Evolutionary conservation across 2,329 filamentous ascomycete genomes (phyloP), one percentile per base, ranked within the genome.

Genomic region (Epichloe gansuensis): DNA sequence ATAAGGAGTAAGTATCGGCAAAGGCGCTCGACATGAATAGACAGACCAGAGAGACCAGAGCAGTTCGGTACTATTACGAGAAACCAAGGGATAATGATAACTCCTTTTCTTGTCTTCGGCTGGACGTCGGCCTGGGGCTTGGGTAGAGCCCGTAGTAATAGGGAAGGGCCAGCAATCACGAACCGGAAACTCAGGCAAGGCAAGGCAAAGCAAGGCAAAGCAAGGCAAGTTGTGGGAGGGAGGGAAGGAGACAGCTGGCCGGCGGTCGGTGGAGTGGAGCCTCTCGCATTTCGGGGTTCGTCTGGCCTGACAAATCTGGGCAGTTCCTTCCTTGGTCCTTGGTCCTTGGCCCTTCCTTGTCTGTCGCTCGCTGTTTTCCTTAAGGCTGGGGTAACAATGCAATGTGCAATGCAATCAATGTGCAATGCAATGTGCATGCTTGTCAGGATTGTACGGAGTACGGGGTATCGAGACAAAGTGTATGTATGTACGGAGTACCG

Each of bases 91-190:
- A 38, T 42, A 50, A 51, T 47, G 59, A 60, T 60, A 62, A 64
- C 64, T 61, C 53, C 63, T 64, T 61, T 42, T 42, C 17, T 23
- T 11, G 17, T 13, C 13, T 41, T 61, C 57, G 57, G 61, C 56
- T 57, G 51, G 56, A 61, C 59, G 59, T 60, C 60, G 59, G 61
- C 61, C 57, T 59, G 54, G 58, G 55, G 57, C 53, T 58, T 57
- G 56, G 44, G 44, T 47, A 15, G 39, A 44, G 17, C 17, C 17
- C 17, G 17, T 21, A 21, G 17, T 21, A 21, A 21, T 21, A 21
- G 25, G 23, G 15, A 45, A 54, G 27, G 9, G 3, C 31, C 31
- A 31, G 17, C 17, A 21, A 21, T 21, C 17, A 21, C 17, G 17
- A 21, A 21, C 17, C 17, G 17, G 17, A 21, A 21, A 21, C 2